A percentile compares a stretch with the other conserved stretches of the same genome.
Conservation (phyloP, 2,329 filamentous ascomycete species). For the Penicillium sp. region DNA sequence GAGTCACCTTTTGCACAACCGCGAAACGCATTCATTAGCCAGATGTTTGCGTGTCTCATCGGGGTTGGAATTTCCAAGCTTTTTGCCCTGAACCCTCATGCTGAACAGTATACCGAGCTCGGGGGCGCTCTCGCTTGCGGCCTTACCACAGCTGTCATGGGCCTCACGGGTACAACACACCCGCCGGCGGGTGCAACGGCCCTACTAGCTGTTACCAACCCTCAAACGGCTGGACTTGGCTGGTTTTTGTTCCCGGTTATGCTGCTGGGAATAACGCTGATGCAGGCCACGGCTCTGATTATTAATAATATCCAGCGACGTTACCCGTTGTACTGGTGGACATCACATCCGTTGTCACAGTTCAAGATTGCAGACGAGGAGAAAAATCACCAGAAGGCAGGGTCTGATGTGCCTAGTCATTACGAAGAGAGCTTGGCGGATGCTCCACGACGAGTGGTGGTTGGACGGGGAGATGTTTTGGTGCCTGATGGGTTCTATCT, state of each 20-base stretch:
- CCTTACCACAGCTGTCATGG: slow-evolving; percentile 59
- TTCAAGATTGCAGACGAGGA: slow-evolving; percentile 22
- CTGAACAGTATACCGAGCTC: slow-evolving; percentile 56
- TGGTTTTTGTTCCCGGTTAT: slow-evolving; percentile 65
- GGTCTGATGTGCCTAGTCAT: slow-evolving; percentile 13
- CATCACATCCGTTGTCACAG: slow-evolving; percentile 27
- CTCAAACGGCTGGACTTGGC: slow-evolving; percentile 49
- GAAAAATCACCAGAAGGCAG: slow-evolving; percentile 16
- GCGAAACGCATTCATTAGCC: slow-evolving; percentile 63
- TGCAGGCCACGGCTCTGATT: slow-evolving; percentile 58
- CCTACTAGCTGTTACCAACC: slow-evolving; percentile 57
- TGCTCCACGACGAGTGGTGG: slow-evolving; percentile 25
- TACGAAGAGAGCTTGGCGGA: slow-evolving; percentile 24
- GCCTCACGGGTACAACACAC: slow-evolving; percentile 65
- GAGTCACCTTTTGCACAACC: slow-evolving; percentile 69
- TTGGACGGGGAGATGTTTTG: slow-evolving; percentile 28
- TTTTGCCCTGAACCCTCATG: slow-evolving; percentile 50
- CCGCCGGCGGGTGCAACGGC: slow-evolving; percentile 72
- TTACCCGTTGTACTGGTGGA: slow-evolving; percentile 67
- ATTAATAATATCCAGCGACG: slow-evolving; percentile 64
- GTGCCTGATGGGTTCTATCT: slow-evolving; percentile 34
- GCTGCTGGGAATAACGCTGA: slow-evolving; percentile 55
- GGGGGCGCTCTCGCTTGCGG: slow-evolving; percentile 63
- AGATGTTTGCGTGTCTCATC: slow-evolving; percentile 57
- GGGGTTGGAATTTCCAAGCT: slow-evolving; percentile 62